Evolutionary conservation across 495 filamentous ascomycete genomes (phyloP).

Genomic region (Chaetomium fimeti): DNA sequence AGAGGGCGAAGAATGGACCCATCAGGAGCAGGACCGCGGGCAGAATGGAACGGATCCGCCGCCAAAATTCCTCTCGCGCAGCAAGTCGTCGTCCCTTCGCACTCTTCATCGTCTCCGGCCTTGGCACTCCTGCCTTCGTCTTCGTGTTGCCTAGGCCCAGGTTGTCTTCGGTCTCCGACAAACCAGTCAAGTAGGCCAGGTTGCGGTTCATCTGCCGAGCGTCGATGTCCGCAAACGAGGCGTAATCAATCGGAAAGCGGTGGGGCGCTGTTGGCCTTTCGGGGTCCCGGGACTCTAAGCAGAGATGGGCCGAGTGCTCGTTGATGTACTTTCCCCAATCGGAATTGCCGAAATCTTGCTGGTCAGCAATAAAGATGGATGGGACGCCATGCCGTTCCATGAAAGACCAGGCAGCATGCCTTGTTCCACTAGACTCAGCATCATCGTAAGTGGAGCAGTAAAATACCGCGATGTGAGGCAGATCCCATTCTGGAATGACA

Average conservation of each 20-base stretch:
- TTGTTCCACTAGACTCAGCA: constrained; percentile 47
- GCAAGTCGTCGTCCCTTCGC: background rate
- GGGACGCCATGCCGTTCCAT: constrained; percentile 65
- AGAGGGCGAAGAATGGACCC: constrained; percentile 5
- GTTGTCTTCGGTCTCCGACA: constrained; percentile 34
- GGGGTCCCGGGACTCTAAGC: constrained; percentile 61
- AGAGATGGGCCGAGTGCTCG: constrained; percentile 59
- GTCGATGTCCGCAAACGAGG: constrained; percentile 70
- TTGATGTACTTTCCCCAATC: constrained; percentile 32
- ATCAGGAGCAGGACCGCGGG: background rate
- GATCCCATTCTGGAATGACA: constrained; percentile 57
- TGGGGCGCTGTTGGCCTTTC: constrained; percentile 52
- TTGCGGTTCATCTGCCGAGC: constrained; percentile 73
- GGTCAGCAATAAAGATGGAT: constrained; percentile 65
- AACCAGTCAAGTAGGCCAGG: constrained; percentile 62
- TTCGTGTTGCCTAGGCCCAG: background rate
- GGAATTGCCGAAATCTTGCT: constrained; percentile 50
- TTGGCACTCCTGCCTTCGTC: background rate
- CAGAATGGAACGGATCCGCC: constrained; percentile 12
- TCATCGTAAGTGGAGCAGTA: constrained; percentile 61
- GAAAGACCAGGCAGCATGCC: constrained; percentile 57
- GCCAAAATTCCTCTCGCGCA: constrained; percentile 4
- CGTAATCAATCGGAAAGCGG: constrained; percentile 69
- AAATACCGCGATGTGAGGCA: constrained; percentile 70
- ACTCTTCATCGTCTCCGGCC: background rate